These are phyloP conservation scores for Salix dunnii DNA, from an alignment of 345 rosid genomes.

Conservation along the genomic window DNA sequence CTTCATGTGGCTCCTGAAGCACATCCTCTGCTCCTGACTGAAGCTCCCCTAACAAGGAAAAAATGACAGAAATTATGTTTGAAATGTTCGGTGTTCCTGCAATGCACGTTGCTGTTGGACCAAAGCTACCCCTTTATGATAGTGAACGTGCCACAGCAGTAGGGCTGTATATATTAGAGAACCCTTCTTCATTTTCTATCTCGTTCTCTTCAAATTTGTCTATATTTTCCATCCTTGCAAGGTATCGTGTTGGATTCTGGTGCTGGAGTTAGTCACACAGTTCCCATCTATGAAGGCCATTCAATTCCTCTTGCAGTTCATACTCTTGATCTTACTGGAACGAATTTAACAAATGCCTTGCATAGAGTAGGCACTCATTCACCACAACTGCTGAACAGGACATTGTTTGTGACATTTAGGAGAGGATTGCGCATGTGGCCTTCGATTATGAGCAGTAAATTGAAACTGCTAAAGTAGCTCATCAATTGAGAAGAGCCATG, in stretches of 20 bases:
- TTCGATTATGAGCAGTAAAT: conserved; percentile 38
- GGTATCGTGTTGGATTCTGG: conserved; percentile 39
- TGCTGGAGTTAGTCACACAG: conserved; percentile 26
- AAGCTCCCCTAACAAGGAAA: too few relatives aligned
- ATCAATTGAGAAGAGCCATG: conserved; percentile 31
- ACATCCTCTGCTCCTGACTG: too few relatives aligned
- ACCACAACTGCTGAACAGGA: conserved; percentile 25
- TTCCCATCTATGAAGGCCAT: conserved; percentile 25
- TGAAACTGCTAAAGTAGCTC: conserved; percentile 36
- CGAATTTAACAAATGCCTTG: conserved; percentile 53
- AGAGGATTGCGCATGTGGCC: too few relatives aligned
- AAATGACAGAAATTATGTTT: too few relatives aligned
- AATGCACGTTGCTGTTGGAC: too few relatives aligned
- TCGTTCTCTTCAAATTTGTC: too few relatives aligned
- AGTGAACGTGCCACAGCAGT: conserved; percentile 59
- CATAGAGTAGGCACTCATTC: conserved; percentile 31
- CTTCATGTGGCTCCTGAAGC: too few relatives aligned
- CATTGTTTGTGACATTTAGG: too few relatives aligned
- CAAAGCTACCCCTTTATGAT: conserved; percentile 46
- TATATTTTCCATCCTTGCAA: too few relatives aligned
- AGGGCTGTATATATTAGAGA: not conserved
- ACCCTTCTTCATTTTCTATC: conserved; percentile 11
- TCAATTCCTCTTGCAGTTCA: conserved; percentile 60
- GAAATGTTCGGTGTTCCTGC: too few relatives aligned
- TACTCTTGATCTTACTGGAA: conserved; percentile 57